These are phyloP conservation scores for Emericellopsis atlantica DNA, from an alignment of 2,329 filamentous ascomycete genomes.

Conservation along the genomic window DNA sequence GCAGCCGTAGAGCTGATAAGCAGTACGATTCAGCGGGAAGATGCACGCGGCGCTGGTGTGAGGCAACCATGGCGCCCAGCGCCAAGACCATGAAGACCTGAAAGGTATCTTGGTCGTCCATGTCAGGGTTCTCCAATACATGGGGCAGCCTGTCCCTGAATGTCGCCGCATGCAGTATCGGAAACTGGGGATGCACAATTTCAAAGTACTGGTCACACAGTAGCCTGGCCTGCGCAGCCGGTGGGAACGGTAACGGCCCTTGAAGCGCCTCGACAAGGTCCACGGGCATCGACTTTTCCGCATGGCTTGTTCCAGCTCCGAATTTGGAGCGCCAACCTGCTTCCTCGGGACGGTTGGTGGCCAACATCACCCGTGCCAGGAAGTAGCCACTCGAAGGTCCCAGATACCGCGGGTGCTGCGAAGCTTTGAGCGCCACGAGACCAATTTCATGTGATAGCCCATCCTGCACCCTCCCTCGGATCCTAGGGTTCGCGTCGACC, in stretches of 20 bases:
- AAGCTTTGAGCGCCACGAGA: conserved; percentile 33
- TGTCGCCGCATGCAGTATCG: conserved; percentile 31
- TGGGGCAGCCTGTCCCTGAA: conserved; percentile 24
- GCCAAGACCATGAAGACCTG: conserved; percentile 41
- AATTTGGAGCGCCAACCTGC: conserved; percentile 6
- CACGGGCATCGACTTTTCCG: background rate
- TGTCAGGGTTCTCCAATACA: conserved; percentile 14
- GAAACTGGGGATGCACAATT: conserved; percentile 32
- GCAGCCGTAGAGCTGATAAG: conserved; percentile 29
- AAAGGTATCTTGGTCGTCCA: conserved; percentile 18
- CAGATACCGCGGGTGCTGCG: conserved; percentile 35
- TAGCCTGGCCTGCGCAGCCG: background rate
- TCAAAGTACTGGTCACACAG: conserved; percentile 25
- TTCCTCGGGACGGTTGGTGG: conserved; percentile 14
- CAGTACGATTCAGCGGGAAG: conserved; percentile 36
- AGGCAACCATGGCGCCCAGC: conserved; percentile 30
- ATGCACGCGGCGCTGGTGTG: conserved; percentile 25
- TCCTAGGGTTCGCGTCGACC: no score
- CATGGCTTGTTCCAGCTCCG: background rate
- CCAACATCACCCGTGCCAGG: conserved; percentile 34
- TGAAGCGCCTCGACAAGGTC: conserved; percentile 18
- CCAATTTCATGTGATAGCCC: conserved; percentile 36
- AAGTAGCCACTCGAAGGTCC: conserved; percentile 44
- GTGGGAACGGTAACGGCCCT: conserved; percentile 11
- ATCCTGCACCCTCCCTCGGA: background rate